Evolutionary conservation across 1,139 yeast genomes (phyloP).

Genomic region (Wickerhamomyces sp.): DNA sequence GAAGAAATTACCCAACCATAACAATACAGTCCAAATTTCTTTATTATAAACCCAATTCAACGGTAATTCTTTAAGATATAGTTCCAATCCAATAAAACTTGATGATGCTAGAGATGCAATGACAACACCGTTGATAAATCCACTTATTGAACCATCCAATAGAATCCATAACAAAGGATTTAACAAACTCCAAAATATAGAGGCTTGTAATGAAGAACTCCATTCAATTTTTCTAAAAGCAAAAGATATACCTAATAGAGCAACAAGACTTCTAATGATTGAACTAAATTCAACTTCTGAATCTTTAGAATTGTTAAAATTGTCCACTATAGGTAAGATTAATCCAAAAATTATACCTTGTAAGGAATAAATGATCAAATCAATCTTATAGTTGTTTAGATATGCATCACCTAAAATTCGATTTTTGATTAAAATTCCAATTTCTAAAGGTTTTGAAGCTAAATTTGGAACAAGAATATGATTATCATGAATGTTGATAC

Average conservation of each 20-base stretch:
- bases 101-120: slow-evolving; percentile 9
- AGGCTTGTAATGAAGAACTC: slow-evolving; percentile 71
- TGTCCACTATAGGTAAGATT: slow-evolving; percentile 54
- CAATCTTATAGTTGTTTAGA: slow-evolving; percentile 20
- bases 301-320: slow-evolving; percentile 13
- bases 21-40: slow-evolving; percentile 21
- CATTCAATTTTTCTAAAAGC: slow-evolving; percentile 80
- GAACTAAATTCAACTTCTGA: slow-evolving; percentile 31
- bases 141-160: slow-evolving; percentile 62
- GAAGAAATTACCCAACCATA: slow-evolving; percentile 54
- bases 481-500: slow-evolving; percentile 45
- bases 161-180: slow-evolving; percentile 79
- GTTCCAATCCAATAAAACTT: slow-evolving; percentile 9
- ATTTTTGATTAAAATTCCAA: slow-evolving; percentile 23
- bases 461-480: slow-evolving; percentile 35
- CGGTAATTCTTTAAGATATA: slow-evolving; percentile 10
- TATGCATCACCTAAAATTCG: slow-evolving; percentile 18
- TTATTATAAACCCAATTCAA: slow-evolving; percentile 9
- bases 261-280: slow-evolving; percentile 59
- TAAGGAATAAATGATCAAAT: slow-evolving; percentile 35
- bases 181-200: slow-evolving; percentile 67
- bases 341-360: slow-evolving; percentile 64
- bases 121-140: slow-evolving; percentile 5
- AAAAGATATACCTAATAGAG: slow-evolving; percentile 78
- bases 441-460: slow-evolving; percentile 29